Percentiles rank a stretch among this genome's conserved stretches.
phyloP scores from a whole-genome alignment of 2,329 filamentous ascomycete genomes.

The Xylaria sp. region DNA sequence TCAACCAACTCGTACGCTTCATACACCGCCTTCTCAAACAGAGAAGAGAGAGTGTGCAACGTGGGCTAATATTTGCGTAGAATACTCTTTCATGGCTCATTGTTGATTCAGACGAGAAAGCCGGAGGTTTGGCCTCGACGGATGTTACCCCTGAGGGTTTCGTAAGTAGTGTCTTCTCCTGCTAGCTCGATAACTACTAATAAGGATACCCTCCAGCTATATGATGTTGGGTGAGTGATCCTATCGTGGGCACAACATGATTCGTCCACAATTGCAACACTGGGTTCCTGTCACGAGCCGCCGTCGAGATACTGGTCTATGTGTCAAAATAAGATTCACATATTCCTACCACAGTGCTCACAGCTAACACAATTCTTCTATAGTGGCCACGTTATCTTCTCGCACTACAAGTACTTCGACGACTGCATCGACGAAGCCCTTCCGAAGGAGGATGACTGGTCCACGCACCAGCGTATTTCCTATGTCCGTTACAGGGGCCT shows the following conservation, averaged over 20 bases:
- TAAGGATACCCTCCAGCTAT: conserved; percentile 70
- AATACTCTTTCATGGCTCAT: conserved; percentile 95
- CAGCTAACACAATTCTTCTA: conserved; percentile 20
- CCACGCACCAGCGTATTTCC: conserved; percentile 96
- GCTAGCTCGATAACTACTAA: conserved; percentile 30
- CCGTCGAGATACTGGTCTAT: neutral
- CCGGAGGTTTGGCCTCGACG: conserved; percentile 94
- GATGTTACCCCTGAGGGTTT: conserved; percentile 96
- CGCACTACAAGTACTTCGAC: conserved; percentile 99
- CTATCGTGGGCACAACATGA: neutral
- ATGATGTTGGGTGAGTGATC: conserved; percentile 76
- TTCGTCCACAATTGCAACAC: neutral
- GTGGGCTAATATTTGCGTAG: conserved; percentile 58
- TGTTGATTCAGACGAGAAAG: conserved; percentile 88
- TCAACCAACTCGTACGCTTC: conserved; percentile 87
- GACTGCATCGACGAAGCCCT: conserved; percentile 98
- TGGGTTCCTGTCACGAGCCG: neutral
- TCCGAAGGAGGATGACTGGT: conserved; percentile 95
- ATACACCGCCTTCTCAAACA: conserved; percentile 46
- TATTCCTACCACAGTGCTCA: neutral
- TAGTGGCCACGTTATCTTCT: conserved; percentile 96
- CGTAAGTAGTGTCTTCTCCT: conserved; percentile 68
- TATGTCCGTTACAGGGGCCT: conserved; percentile 96
- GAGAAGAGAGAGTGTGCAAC: conserved; percentile 32
- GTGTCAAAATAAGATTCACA: neutral